A percentile compares a stretch with the other conserved stretches of the same genome.
phyloP scores from a whole-genome alignment of 1,139 yeast species.

The Kazachstania sp. region DNA sequence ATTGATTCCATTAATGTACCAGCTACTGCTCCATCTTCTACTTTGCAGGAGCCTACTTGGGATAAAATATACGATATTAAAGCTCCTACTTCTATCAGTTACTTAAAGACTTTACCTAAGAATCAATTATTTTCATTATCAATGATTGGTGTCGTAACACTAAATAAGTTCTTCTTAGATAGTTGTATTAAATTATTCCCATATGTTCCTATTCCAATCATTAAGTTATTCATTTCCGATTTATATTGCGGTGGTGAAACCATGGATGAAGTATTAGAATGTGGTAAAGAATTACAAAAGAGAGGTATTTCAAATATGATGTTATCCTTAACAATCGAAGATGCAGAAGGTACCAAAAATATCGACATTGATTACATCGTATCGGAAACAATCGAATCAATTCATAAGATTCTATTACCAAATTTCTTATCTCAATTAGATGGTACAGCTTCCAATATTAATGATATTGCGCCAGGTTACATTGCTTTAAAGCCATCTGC shows the following conservation, averaged over 20 bases:
- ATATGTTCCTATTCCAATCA: constrained; percentile 59
- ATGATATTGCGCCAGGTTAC: constrained; percentile 66
- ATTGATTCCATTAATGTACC: neutral
- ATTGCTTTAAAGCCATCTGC: constrained; percentile 95
- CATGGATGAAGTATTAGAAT: constrained; percentile 54
- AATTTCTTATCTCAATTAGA: constrained; percentile 48
- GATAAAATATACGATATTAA: constrained; percentile 1
- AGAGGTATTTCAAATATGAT: constrained; percentile 90
- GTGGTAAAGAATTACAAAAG: constrained; percentile 57
- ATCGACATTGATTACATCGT: constrained; percentile 60
- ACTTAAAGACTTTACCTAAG: constrained; percentile 32
- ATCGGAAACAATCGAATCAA: constrained; percentile 56
- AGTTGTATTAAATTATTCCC: constrained; percentile 63
- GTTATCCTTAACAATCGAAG: constrained; percentile 89
- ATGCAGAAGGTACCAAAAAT: constrained; percentile 65
- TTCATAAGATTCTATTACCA: constrained; percentile 63
- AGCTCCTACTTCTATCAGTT: constrained; percentile 23
- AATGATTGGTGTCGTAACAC: constrained; percentile 59
- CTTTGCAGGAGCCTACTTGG: neutral
- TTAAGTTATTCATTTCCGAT: constrained; percentile 68
- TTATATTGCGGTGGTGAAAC: constrained; percentile 90
- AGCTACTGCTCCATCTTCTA: neutral
- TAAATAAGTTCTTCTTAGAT: constrained; percentile 53
- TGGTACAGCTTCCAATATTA: constrained; percentile 36
- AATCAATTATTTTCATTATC: constrained; percentile 47